Evolutionary conservation across 768 basidiomycete species (phyloP).

Genomic region (Hypsizygus marmoreus): DNA sequence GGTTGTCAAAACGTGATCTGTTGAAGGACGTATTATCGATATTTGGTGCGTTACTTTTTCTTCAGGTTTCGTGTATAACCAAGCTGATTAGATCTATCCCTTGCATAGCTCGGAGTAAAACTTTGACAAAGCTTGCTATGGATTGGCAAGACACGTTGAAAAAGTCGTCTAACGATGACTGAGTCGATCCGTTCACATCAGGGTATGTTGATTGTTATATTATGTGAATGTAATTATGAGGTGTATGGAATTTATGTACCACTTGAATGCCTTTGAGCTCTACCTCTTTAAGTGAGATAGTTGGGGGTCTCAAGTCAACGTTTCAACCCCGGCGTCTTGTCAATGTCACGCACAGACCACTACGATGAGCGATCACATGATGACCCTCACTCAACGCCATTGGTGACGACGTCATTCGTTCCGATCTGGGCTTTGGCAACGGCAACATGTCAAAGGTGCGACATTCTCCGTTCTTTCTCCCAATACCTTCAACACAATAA

Average conservation of each 20-base stretch:
- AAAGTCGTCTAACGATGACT: conserved; percentile 60
- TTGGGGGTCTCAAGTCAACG: too few species aligned
- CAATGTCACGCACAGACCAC: too few species aligned
- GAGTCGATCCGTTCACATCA: conserved; percentile 8
- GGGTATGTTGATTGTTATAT: conserved; percentile 2
- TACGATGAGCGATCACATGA: too few species aligned
- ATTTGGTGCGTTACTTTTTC: conserved; percentile 61
- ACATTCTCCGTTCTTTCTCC: not conserved
- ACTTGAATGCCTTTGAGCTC: too few species aligned
- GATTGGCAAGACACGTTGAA: conserved; percentile 85
- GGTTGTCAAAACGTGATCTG: conserved; percentile 79
- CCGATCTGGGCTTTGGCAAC: too few species aligned
- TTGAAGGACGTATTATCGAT: conserved; percentile 76
- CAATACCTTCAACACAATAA: not conserved
- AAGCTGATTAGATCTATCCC: not conserved
- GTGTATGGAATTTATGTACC: conserved; percentile 1
- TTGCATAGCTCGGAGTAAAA: conserved; percentile 67
- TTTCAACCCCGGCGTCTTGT: too few species aligned
- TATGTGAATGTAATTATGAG: conserved; percentile 4
- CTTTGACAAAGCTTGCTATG: conserved; percentile 68
- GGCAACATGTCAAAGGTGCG: too few species aligned
- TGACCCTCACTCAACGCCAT: too few species aligned
- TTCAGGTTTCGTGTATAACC: not conserved
- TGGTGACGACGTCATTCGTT: too few species aligned
- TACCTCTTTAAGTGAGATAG: too few species aligned